Conservation (phyloP, 805 yeast species). For the Saccharomycopsis sp. region DNA sequence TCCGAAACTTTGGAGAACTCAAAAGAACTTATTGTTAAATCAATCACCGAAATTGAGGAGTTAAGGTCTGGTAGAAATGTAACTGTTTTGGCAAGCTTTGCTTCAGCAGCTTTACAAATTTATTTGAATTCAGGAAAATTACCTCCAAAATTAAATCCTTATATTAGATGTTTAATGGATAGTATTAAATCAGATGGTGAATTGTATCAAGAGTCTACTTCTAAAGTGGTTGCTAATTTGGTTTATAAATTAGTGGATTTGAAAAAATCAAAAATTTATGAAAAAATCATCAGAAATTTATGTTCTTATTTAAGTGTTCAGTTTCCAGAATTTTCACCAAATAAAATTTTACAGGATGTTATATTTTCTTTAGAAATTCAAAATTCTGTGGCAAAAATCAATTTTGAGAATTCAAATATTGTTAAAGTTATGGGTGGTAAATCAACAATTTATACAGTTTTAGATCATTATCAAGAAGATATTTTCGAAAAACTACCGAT, state of each 20-base stretch:
- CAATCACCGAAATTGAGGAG: slow-evolving; percentile 58
- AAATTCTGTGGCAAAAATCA: slow-evolving; percentile 15
- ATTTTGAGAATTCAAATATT: slow-evolving; percentile 10
- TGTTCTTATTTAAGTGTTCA: slow-evolving; percentile 93
- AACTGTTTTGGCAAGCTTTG: slow-evolving; percentile 62
- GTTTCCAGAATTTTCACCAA: slow-evolving; percentile 82
- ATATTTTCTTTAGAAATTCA: slow-evolving; percentile 17
- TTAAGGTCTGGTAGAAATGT: slow-evolving; percentile 40
- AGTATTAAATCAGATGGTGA: slow-evolving; percentile 69
- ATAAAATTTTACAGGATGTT: slow-evolving; percentile 27
- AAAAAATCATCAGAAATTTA: slow-evolving; percentile 80
- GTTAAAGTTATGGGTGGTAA: slow-evolving; percentile 79
- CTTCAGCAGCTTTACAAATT: slow-evolving; percentile 60
- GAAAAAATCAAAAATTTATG: slow-evolving; percentile 66
- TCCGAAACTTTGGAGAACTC: slow-evolving; percentile 72
- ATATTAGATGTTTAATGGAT: slow-evolving; percentile 86
- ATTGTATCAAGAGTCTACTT: slow-evolving; percentile 61
- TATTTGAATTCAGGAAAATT: slow-evolving; percentile 33
- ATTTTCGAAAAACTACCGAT: slow-evolving; percentile 59
- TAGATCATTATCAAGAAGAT: slow-evolving; percentile 39
- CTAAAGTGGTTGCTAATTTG: slow-evolving; percentile 55
- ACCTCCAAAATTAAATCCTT: slow-evolving; percentile 84
- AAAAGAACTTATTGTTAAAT: slow-evolving; percentile 50
- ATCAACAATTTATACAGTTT: slow-evolving; percentile 50
- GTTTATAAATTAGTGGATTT: slow-evolving; percentile 45